A percentile compares a stretch with the other conserved stretches of the same genome.
phyloP scores from a whole-genome alignment of 768 basidiomycete species.

The Solioccasus polychromus region DNA sequence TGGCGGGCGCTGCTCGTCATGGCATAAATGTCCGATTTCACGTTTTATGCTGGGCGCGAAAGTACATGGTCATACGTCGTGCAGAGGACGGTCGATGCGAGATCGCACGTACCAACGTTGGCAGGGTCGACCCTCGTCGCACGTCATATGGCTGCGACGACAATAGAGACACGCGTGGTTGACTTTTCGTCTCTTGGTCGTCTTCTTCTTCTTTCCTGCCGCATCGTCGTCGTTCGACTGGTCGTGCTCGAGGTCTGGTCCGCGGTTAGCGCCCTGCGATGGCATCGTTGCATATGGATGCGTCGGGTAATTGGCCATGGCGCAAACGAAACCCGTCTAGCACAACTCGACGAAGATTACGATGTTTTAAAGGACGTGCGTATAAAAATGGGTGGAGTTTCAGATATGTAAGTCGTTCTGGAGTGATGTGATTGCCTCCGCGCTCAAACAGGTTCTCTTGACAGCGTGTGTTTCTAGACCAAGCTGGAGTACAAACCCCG shows the following conservation, averaged over 20 bases:
- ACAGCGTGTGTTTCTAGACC: conserved; percentile 17
- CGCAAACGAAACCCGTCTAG: no score
- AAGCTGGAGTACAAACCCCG: conserved; percentile 17
- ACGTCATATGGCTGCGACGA: conserved; percentile 89
- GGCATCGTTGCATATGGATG: conserved; percentile 27
- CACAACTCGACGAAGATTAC: no score
- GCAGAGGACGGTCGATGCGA: conserved; percentile 8
- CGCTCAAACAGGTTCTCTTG: conserved; percentile 17
- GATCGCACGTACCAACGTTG: conserved; percentile 77
- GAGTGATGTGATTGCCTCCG: conserved; percentile 20
- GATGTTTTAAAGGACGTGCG: conserved; percentile 7
- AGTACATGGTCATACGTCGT: not conserved
- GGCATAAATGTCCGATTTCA: conserved; percentile 92
- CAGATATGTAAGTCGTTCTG: conserved; percentile 14
- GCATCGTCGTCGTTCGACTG: conserved; percentile 32
- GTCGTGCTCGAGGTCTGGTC: conserved; percentile 27
- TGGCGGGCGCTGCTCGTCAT: conserved; percentile 69
- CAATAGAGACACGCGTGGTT: conserved; percentile 95
- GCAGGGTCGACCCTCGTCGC: conserved; percentile 87
- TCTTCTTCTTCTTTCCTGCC: conserved; percentile 39
- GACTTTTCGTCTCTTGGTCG: conserved; percentile 73
- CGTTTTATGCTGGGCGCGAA: conserved; percentile 73
- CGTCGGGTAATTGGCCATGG: conserved; percentile 28
- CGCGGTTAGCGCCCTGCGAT: conserved; percentile 9
- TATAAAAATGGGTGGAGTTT: conserved; percentile 26